These are phyloP conservation scores for Phytophthora europaea DNA, from an alignment of 352 stramenopile genomes.

Conservation along the genomic window DNA sequence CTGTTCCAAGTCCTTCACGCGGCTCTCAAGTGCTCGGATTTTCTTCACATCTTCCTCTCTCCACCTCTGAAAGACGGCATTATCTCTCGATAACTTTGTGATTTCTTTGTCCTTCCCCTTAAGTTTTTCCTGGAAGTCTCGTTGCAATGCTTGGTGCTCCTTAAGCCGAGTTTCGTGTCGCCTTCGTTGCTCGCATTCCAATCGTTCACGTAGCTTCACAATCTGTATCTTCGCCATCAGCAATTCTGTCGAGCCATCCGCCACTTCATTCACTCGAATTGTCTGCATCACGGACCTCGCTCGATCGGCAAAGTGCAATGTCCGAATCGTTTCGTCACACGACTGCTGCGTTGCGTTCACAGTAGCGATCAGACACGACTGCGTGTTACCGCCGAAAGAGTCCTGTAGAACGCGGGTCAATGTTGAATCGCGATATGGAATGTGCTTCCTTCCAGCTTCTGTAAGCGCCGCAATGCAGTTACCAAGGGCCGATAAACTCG, in stretches of 20 bases:
- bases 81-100: slow-evolving; percentile 60
- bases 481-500: slow-evolving; percentile 89
- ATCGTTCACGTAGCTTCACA: slow-evolving; percentile 52
- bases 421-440: slow-evolving; percentile 92
- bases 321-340: slow-evolving; percentile 80
- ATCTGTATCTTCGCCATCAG: slow-evolving; percentile 71
- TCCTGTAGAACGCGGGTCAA: slow-evolving; percentile 91
- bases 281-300: slow-evolving; percentile 80
- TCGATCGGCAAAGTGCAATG: slow-evolving; percentile 82
- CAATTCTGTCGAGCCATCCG: slow-evolving; percentile 64
- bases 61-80: slow-evolving; percentile 69
- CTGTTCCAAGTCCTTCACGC: slow-evolving; percentile 54
- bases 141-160: slow-evolving; percentile 60
- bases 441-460: slow-evolving; percentile 85
- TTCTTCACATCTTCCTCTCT: slow-evolving; percentile 66
- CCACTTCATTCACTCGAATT: slow-evolving; percentile 72
- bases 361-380: slow-evolving; percentile 78
- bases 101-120: slow-evolving; percentile 77
- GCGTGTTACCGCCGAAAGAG: slow-evolving; percentile 80
- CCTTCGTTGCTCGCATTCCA: slow-evolving; percentile 60
- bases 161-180: slow-evolving; percentile 64
- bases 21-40: slow-evolving; percentile 60
- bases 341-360: slow-evolving; percentile 55
- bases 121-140: slow-evolving; percentile 61
- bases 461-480: slow-evolving; percentile 93